Base-by-base conservation (phyloP, 345 rosid genomes). In the Ricinus communis region DNA sequence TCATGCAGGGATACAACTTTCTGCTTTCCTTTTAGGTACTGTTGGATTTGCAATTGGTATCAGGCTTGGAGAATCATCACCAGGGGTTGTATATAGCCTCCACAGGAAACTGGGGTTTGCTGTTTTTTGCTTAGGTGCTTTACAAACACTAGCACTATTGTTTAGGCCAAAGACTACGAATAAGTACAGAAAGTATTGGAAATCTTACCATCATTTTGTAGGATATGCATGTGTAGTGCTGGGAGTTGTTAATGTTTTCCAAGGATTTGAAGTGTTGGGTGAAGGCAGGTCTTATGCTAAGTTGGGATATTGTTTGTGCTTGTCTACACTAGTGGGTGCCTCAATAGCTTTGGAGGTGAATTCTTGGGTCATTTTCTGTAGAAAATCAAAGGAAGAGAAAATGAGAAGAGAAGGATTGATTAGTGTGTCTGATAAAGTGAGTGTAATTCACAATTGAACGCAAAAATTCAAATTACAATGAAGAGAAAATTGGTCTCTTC, bases 191-290 rank as follows among this genome's bases (percentile, higher is more conserved):
- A 95, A 86, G 69, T 91, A 95, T 16, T 95, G 99, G 98, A 95
- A 95, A 80, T 90, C 97, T 1, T 95, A 95, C 80, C 97, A 95
- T 81, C 98, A 95, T 80, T 88, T 93, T 74, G 98, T 95, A 0
- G 98, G 99, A 77, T 90, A 95, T 27, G 86, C 84, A 8, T 90
- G 98, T 18, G 97, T 95, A 40, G 97, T 95, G 54, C 45, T 92
- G 27, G 98, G 99, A 0, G 88, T 95, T n/a, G 98, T 95, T 78
- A 92, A 95, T 80, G 98, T 95, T 65, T 92, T 92, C 63, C 96
- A 95, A 58, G 99, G 99, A 43, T 90, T 92, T 15, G 96, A 92
- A 43, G 98, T 91, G 3, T 87, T 95, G 87, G 96, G 91, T 41
- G 89, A 82, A 59, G 79, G 90, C 56, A 71, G 88, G 33, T 95